Evolutionary conservation across 495 filamentous ascomycete genomes (phyloP).

Genomic region (Pseudevernia furfuracea): DNA sequence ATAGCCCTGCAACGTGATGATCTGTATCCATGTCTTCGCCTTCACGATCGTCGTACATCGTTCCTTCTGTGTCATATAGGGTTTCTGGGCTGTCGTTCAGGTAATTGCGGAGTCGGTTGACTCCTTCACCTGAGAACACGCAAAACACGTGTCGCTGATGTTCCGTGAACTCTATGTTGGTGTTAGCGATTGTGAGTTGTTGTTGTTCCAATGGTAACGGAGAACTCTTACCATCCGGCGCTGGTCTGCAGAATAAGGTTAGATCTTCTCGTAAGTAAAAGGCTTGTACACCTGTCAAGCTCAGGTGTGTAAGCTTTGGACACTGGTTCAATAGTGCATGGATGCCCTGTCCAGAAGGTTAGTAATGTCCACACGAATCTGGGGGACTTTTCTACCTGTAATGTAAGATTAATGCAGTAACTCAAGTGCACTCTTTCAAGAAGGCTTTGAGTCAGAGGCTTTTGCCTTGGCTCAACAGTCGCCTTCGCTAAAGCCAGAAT

Average conservation of each 20-base stretch:
- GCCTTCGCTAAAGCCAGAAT: conserved; percentile 72
- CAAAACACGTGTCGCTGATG: conserved; percentile 94
- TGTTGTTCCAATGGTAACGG: too few species aligned
- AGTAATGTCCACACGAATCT: conserved; percentile 29
- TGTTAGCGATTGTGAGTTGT: conserved; percentile 29
- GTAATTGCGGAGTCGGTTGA: conserved; percentile 65
- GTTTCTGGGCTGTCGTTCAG: conserved; percentile 48
- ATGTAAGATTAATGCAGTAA: conserved; percentile 78
- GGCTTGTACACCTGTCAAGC: conserved; percentile 86
- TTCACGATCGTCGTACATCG: conserved; percentile 52
- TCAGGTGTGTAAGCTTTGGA: conserved; percentile 86
- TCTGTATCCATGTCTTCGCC: conserved; percentile 43
- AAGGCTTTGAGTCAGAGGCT: conserved; percentile 47
- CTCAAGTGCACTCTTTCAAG: conserved; percentile 94
- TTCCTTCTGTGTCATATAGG: conserved; percentile 40
- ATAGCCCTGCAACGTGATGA: conserved; percentile 46
- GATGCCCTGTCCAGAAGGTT: conserved; percentile 64
- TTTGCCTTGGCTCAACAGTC: conserved; percentile 34
- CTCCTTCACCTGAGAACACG: conserved; percentile 88
- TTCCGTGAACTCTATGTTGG: conserved; percentile 74
- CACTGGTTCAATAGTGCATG: conserved; percentile 82
- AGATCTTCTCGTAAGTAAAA: conserved; percentile 71
- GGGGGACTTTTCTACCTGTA: too few species aligned
- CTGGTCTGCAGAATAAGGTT: conserved; percentile 73
- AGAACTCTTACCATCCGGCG: conserved; percentile 71